These are phyloP conservation scores for Lathyrus sativus DNA, from an alignment of 306 rosid species.

Conservation along the genomic window DNA sequence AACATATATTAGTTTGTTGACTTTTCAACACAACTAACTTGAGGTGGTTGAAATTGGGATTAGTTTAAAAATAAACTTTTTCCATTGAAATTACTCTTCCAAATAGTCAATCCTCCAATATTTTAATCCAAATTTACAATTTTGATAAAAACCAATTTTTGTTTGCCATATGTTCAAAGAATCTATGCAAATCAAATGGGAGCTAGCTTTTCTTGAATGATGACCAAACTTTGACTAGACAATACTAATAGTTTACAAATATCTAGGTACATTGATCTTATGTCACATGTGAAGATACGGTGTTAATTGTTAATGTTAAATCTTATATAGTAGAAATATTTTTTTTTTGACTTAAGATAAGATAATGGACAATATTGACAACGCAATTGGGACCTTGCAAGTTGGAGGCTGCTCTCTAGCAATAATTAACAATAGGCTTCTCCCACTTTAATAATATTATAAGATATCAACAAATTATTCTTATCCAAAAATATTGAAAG, in stretches of 20 bases:
- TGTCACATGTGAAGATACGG: conserved; percentile 38
- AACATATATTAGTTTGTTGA: conserved; percentile 32
- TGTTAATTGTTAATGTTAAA: not conserved
- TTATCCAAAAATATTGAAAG: conserved; percentile 3
- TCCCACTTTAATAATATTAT: conserved; percentile 23
- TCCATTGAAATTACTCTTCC: conserved; percentile 8
- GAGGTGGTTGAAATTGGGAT: conserved; percentile 36
- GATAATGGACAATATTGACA: conserved; percentile 27
- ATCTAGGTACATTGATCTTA: conserved; percentile 34
- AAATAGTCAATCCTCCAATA: not conserved
- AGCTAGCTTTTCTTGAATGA: conserved; percentile 37
- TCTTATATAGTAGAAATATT: not conserved
- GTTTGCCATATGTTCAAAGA: conserved; percentile 31
- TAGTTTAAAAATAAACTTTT: not conserved
- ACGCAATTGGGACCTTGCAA: conserved; percentile 26
- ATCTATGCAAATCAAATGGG: conserved; percentile 33
- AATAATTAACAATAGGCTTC: conserved; percentile 19
- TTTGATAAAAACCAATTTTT: not conserved
- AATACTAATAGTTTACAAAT: conserved; percentile 19
- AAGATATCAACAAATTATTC: conserved; percentile 11
- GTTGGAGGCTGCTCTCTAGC: conserved; percentile 37
- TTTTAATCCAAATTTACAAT: not conserved
- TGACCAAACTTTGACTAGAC: conserved; percentile 31
- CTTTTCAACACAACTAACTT: conserved; percentile 39
- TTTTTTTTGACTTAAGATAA: not conserved